Evolutionary conservation across 2,329 filamentous ascomycete species (phyloP).

Genomic region (Pleurostoma richardsiae): DNA sequence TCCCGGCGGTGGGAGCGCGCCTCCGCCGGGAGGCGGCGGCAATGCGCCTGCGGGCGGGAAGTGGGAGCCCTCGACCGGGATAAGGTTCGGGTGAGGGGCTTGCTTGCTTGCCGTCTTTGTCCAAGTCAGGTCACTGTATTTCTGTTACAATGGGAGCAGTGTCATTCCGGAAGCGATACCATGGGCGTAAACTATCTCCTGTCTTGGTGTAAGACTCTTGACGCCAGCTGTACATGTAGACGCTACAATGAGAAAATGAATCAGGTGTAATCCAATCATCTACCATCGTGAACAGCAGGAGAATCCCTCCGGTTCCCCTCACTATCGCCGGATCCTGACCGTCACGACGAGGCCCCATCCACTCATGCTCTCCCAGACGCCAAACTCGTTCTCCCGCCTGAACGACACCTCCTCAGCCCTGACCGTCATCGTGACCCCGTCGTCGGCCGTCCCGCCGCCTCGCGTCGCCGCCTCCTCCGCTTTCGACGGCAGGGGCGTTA

Average conservation of each 20-base stretch:
- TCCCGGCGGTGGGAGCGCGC: slow-evolving; percentile 2
- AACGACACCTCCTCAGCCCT: slow-evolving; percentile 44
- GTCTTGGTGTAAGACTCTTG: too few relatives aligned
- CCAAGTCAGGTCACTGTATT: too few relatives aligned
- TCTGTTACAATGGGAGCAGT: too few relatives aligned
- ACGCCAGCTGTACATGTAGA: too few relatives aligned
- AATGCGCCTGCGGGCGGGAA: slow-evolving; percentile 28
- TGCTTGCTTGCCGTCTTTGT: background rate
- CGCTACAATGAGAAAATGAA: too few relatives aligned
- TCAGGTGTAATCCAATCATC: background rate
- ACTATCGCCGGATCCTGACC: slow-evolving; percentile 16
- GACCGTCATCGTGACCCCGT: slow-evolving; percentile 31
- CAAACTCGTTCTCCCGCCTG: slow-evolving; percentile 44
- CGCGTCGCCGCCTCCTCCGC: slow-evolving; percentile 3
- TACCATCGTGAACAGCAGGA: background rate
- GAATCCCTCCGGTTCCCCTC: background rate
- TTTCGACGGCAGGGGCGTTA: slow-evolving; percentile 2
- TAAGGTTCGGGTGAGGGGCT: slow-evolving; percentile 43
- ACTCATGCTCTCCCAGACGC: slow-evolving; percentile 43
- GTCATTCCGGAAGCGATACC: too few relatives aligned
- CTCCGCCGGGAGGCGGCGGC: slow-evolving; percentile 4
- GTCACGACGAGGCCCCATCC: slow-evolving; percentile 45
- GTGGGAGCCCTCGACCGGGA: slow-evolving; percentile 56
- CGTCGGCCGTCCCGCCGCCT: slow-evolving; percentile 2
- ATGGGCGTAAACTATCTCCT: too few relatives aligned